Evolutionary conservation across 106 monocot species (phyloP).

Genomic region (Platanthera zijinensis): DNA sequence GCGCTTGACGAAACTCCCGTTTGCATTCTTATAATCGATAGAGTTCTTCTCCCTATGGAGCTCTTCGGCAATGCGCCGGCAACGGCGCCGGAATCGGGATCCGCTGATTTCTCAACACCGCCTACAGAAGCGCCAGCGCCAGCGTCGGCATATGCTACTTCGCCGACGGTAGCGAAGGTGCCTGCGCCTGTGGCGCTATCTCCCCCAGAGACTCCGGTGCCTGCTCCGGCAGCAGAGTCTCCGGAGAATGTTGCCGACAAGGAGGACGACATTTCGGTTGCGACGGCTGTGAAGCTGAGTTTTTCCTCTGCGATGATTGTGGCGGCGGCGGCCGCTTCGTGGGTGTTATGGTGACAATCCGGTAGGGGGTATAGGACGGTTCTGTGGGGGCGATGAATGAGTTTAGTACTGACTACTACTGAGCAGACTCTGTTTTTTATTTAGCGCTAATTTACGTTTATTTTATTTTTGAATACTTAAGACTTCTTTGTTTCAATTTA

Average conservation of each 20-base stretch:
- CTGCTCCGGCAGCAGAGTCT: conserved; percentile 47
- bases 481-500: too few species aligned
- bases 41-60: conserved; percentile 39
- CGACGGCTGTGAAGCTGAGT: neutral
- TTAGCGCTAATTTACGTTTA: too few species aligned
- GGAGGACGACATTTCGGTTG: conserved; percentile 21
- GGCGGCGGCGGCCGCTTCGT: neutral
- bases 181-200: conserved; percentile 15
- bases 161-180: conserved; percentile 10
- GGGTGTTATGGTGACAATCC: neutral
- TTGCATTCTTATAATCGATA: conserved; percentile 50
- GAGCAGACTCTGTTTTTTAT: too few species aligned
- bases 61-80: conserved; percentile 37
- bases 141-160: conserved; percentile 6
- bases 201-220: conserved; percentile 31
- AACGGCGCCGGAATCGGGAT: conserved; percentile 23
- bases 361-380: neutral
- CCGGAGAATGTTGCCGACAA: conserved; percentile 56
- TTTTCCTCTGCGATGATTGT: neutral
- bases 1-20: conserved; percentile 44
- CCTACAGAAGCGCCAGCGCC: neutral
- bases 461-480: too few species aligned
- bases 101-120: conserved; percentile 7
- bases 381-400: too few species aligned
- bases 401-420: too few species aligned